phyloP scores from a whole-genome alignment of 495 filamentous ascomycete species.

The Neurospora sublineolata region DNA sequence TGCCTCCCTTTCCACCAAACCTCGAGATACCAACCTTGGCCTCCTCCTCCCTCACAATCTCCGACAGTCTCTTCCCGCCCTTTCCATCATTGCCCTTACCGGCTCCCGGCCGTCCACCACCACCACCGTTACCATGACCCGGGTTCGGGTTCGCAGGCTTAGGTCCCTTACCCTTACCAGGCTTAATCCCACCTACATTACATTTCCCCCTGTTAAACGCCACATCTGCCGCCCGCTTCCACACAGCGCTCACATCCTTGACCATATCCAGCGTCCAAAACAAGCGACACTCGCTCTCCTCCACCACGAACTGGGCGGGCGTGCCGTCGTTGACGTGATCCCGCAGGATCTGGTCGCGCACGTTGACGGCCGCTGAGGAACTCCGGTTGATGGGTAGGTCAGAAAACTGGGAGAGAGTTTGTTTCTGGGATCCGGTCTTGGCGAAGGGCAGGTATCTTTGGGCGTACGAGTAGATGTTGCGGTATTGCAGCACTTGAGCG shows the following conservation, averaged over 20 bases:
- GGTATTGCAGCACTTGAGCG: slow-evolving; percentile 12
- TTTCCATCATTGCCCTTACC: background rate
- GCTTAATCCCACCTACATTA: slow-evolving; percentile 2
- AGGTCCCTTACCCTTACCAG: background rate
- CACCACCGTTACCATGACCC: background rate
- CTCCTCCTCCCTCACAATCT: background rate
- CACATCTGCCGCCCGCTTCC: slow-evolving; percentile 40
- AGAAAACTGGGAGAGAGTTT: background rate
- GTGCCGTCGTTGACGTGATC: slow-evolving; percentile 22
- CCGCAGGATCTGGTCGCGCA: slow-evolving; percentile 17
- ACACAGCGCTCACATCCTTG: slow-evolving; percentile 29
- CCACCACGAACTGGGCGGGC: slow-evolving; percentile 40
- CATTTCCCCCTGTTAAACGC: slow-evolving; percentile 35
- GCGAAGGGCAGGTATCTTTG: background rate
- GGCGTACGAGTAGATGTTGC: slow-evolving; percentile 1
- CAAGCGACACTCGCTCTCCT: slow-evolving; percentile 39
- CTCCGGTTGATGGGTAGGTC: background rate
- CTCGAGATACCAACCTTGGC: background rate
- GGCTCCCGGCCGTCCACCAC: background rate
- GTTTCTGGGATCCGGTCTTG: background rate
- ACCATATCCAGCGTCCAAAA: slow-evolving; percentile 38
- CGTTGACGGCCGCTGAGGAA: background rate
- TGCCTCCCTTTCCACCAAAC: background rate
- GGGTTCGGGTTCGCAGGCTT: background rate
- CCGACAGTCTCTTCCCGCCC: background rate